Base-by-base conservation (phyloP, 2,329 filamentous ascomycete species). In the Aspergillaceae sp. region DNA sequence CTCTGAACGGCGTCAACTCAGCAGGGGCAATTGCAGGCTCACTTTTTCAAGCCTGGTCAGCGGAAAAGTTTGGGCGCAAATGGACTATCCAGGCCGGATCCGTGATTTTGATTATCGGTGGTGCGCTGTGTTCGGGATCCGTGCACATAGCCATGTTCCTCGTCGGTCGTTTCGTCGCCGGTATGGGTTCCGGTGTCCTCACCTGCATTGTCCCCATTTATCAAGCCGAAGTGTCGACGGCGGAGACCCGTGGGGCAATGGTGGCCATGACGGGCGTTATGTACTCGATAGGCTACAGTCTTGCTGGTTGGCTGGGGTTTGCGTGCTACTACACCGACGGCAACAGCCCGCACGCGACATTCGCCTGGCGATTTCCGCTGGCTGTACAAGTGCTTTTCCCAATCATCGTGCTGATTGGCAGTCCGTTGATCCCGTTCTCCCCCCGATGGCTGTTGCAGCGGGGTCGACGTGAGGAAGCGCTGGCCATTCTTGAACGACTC, bases 171-270 rank as follows among this genome's bases (percentile, higher is more conserved):
- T 69, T 82, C 49, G 77, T 89, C 60, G 82, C 84, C 47, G 86
- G 86, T 35, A 58, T 87, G 51, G 81, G 81, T 48, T 82, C 88
- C 42, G 86, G 85, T 49, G 86, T 89, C 53, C 78, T 79, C 52
- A 86, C 82, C 10, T 80, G 83, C 3, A 72, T 86, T 56, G 83
- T 86, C 1, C 82, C 81, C 0, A 77, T 86, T 26, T 86, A 86
- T 63, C 78, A 84, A 53, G 75, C 61, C 11, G 69, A 72, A 44
- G 61, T 71, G 7, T 63, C 65, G 2, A 65, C 66, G 1, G 59
- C 63, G 11, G 63, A 64, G 48, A 64, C 63, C 2, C 57, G 69
- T 5, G 69, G 69, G 1, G 62, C 64, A 10, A 68, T 72, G 63
- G 68, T 62, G 32, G 64, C 59, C 5, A 62, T 71, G 47, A 64